phyloP scores from a whole-genome alignment of 139 green algal genomes.

The Chlamydomonas schloesseri region DNA sequence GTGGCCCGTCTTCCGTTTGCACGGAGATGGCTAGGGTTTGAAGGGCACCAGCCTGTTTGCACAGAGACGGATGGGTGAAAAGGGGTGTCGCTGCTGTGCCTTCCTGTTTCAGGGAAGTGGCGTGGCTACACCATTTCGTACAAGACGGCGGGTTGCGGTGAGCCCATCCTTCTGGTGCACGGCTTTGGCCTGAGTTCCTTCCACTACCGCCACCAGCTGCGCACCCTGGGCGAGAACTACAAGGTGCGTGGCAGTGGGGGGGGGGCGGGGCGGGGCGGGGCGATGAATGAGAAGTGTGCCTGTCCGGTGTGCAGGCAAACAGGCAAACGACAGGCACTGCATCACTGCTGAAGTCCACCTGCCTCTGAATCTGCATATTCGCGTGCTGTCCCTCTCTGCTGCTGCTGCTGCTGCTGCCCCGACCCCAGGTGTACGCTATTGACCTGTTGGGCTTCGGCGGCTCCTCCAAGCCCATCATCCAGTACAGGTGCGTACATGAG shows the following conservation, averaged over 20 bases:
- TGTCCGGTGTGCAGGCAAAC: no score
- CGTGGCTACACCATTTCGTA: slow-evolving; percentile 34
- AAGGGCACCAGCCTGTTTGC: no score
- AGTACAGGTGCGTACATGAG: slow-evolving; percentile 78
- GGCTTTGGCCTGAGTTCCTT: slow-evolving; percentile 78
- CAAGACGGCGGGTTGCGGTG: slow-evolving; percentile 65
- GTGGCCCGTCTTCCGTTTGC: no score
- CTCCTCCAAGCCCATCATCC: slow-evolving; percentile 71
- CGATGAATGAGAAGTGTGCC: no score
- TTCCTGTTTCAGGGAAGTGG: no score
- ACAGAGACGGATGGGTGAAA: no score
- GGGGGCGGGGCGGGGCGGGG: neutral
- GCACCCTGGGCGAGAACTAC: slow-evolving; percentile 60
- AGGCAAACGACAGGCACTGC: neutral
- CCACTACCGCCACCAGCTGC: slow-evolving; percentile 79
- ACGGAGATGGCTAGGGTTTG: no score
- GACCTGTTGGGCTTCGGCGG: slow-evolving; percentile 86
- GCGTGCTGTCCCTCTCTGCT: no score
- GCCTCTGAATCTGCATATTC: no score
- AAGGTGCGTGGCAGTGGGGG: slow-evolving; percentile 50
- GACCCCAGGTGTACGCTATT: slow-evolving; percentile 83
- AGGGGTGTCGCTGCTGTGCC: no score
- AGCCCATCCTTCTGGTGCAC: slow-evolving; percentile 83
- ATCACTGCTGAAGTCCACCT: no score
- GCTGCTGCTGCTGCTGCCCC: no score